Percentiles rank a stretch among this genome's conserved stretches.
These are phyloP conservation scores for Neofusicoccum sp. DNA, from an alignment of 2,329 filamentous ascomycete species.

Conservation along the genomic window DNA sequence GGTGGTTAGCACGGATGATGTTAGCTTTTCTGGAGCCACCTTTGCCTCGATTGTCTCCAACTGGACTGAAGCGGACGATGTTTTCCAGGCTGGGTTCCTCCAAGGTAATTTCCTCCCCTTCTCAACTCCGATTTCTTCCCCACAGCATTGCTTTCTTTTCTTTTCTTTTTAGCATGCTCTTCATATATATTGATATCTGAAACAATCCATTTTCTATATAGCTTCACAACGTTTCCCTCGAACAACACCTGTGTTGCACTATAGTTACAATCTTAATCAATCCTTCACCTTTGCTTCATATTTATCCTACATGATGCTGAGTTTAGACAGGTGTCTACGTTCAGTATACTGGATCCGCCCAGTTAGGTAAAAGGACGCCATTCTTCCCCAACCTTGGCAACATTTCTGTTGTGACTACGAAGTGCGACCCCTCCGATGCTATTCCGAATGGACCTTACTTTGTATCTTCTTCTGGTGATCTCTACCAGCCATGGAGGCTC, in stretches of 20 bases:
- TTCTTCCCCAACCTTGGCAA: not conserved
- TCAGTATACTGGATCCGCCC: slow-evolving; percentile 16
- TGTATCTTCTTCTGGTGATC: slow-evolving; percentile 43
- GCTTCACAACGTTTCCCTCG: too few species aligned
- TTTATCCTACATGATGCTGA: not conserved
- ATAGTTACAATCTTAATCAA: too few species aligned
- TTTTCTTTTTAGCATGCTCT: too few species aligned
- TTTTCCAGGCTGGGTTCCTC: slow-evolving; percentile 42
- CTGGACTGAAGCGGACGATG: slow-evolving; percentile 40
- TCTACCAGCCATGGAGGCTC: slow-evolving; percentile 51
- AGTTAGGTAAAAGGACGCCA: not conserved
- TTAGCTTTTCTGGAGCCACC: slow-evolving; percentile 24
- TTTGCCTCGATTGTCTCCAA: slow-evolving; percentile 27
- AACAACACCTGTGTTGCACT: too few species aligned
- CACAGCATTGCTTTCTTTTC: too few species aligned
- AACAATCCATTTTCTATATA: too few species aligned
- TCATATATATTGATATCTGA: not conserved
- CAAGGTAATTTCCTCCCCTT: slow-evolving; percentile 27
- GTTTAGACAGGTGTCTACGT: slow-evolving; percentile 26
- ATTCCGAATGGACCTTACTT: slow-evolving; percentile 53
- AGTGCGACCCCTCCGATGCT: not conserved
- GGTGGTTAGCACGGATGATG: slow-evolving; percentile 31
- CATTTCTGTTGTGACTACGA: not conserved
- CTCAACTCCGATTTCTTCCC: not conserved
- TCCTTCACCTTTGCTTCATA: not conserved